Conservation (phyloP, 106 monocot genomes). For the Platanthera zijinensis region DNA sequence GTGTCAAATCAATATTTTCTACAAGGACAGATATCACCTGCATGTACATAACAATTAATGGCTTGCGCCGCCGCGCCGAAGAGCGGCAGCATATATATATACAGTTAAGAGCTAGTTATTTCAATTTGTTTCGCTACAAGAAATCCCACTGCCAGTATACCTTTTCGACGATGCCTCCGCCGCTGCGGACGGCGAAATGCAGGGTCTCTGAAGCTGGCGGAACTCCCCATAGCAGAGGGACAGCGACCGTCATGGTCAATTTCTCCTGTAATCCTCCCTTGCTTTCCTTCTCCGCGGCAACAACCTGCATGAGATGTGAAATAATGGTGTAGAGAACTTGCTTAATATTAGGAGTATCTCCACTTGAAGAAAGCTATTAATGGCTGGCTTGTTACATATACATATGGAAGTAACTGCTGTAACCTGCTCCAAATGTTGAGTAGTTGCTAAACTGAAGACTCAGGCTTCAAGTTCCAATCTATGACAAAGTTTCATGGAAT, state of each 20-base stretch:
- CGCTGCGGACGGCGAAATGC: slow-evolving; percentile 73
- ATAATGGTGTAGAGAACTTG: not conserved
- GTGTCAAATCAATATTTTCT: not conserved
- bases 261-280: slow-evolving; percentile 87
- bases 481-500: too few species aligned
- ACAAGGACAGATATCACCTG: not conserved
- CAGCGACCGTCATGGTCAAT: slow-evolving; percentile 77
- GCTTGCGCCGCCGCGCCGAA: not conserved
- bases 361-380: not conserved
- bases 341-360: not conserved
- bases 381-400: not conserved
- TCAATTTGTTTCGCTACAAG: slow-evolving; percentile 26
- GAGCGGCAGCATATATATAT: not conserved
- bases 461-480: too few species aligned
- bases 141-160: slow-evolving; percentile 98
- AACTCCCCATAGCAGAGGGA: slow-evolving; percentile 90
- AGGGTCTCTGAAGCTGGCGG: slow-evolving; percentile 96
- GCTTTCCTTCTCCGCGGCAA: slow-evolving; percentile 78
- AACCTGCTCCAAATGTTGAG: not conserved
- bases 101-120: not conserved
- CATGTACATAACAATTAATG: not conserved
- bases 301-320: slow-evolving; percentile 37
- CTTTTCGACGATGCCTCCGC: slow-evolving; percentile 95
- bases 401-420: not conserved
- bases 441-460: too few species aligned